Evolutionary conservation across 345 rosid species (phyloP).

Genomic region (Aegle marmelos): DNA sequence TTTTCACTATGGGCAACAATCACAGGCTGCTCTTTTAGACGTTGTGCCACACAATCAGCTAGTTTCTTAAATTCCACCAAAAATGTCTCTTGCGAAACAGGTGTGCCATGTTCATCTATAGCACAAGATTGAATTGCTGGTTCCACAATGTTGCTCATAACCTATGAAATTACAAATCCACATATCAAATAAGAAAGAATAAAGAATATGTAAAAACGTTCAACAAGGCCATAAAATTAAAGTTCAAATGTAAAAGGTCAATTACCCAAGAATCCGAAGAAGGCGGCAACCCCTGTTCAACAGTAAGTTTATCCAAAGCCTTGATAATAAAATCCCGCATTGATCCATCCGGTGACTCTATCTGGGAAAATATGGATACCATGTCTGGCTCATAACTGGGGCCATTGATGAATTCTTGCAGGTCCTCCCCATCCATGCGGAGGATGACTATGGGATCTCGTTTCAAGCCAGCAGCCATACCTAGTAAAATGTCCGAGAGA

Average conservation of each 20-base stretch:
- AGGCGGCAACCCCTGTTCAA: constrained; percentile 95
- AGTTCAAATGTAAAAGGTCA: background rate
- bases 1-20: constrained; percentile 90
- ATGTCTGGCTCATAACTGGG: constrained; percentile 68
- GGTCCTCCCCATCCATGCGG: constrained; percentile 96
- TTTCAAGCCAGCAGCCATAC: constrained; percentile 96
- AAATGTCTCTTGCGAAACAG: constrained; percentile 49
- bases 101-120: constrained; percentile 35
- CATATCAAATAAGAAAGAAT: background rate
- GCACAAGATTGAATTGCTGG: constrained; percentile 49
- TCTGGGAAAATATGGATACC: constrained; percentile 48
- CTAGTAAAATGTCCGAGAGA: constrained; percentile 80
- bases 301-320: constrained; percentile 68
- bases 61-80: constrained; percentile 66
- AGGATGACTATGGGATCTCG: constrained; percentile 94
- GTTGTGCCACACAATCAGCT: constrained; percentile 60
- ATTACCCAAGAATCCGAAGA: constrained; percentile 80
- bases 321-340: constrained; percentile 48
- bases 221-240: background rate
- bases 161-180: constrained; percentile 36
- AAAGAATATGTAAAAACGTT: background rate
- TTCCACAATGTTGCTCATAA: constrained; percentile 68
- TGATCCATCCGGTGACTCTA: constrained; percentile 40
- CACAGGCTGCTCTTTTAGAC: constrained; percentile 87
- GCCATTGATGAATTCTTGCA: constrained; percentile 65